Base-by-base conservation (phyloP, 2,329 filamentous ascomycete species). In the Coniochaeta sp. region DNA sequence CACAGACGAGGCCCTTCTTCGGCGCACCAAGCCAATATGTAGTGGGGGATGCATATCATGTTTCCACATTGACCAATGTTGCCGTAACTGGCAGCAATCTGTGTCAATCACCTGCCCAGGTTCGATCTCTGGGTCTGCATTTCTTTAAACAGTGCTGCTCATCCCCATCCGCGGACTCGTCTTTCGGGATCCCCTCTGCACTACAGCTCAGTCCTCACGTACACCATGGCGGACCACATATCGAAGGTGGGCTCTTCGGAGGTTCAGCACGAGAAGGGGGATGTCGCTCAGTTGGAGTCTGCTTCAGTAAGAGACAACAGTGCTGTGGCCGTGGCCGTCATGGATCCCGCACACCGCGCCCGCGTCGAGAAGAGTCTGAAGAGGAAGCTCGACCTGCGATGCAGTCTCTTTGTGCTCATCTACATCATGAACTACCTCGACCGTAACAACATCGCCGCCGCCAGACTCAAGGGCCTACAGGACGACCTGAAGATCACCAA, bases 371-470 rank as follows among this genome's bases (percentile, higher is more conserved):
- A 81, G 71, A 80, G 77, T 38, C 74, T 93, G 66, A 81, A 85
- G 71, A 81, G 85, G 65, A 92, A 91, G 74, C 85, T 92, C 59
- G 89, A 92, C 69, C 66, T 80, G 22, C 81, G 88, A 62, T 91
- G 71, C 76, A 87, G 70, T 76, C 82, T 89, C 65, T 82, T 91
- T 60, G 83, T 91, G 55, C 71, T 91, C 64, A 89, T 91, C 75
- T 91, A 91, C 68, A 89, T 91, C 70, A 79, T 89, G 73, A 91
- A 91, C 73, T 91, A 90, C 71, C 77, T 86, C 32, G 85, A 88
- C 66, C 77, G 85, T 38, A 88, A 88, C 70, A 88, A 89, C 71
- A 88, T 89, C 63, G 86, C 86, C 2, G 81, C 86, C 1, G 88
- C 88, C 1, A 80, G 83, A 24, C 77, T 90, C 58, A 83, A 85